A percentile compares a stretch with the other conserved stretches of the same genome.
These are phyloP conservation scores for Sechiopsis laciniata DNA, from an alignment of 306 rosid genomes.

Conservation along the genomic window DNA sequence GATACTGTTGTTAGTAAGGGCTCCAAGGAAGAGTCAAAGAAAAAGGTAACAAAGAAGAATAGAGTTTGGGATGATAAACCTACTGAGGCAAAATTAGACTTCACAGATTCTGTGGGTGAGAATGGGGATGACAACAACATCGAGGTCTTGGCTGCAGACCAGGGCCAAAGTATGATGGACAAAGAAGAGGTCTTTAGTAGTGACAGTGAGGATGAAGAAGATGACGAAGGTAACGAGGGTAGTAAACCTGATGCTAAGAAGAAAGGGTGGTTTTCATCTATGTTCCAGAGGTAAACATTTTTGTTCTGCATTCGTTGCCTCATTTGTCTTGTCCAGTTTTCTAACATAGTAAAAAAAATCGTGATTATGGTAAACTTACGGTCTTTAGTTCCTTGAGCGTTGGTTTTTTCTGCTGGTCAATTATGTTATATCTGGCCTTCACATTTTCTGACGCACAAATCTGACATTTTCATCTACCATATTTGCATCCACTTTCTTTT, in stretches of 20 bases:
- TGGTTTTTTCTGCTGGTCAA: neutral
- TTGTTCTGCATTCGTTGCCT: slow-evolving; percentile 18
- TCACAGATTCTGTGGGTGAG: slow-evolving; percentile 62
- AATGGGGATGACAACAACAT: slow-evolving; percentile 41
- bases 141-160: slow-evolving; percentile 72
- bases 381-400: neutral
- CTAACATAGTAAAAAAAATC: neutral
- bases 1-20: slow-evolving; percentile 53
- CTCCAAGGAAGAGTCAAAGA: slow-evolving; percentile 63
- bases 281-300: slow-evolving; percentile 76
- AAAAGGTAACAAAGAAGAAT: slow-evolving; percentile 69
- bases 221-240: slow-evolving; percentile 52
- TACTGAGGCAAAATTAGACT: slow-evolving; percentile 63
- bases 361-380: neutral
- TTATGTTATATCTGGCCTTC: neutral
- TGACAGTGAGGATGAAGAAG: slow-evolving; percentile 81
- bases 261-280: slow-evolving; percentile 96
- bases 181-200: slow-evolving; percentile 82
- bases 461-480: neutral
- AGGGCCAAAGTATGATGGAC: slow-evolving; percentile 98
- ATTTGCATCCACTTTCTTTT: neutral
- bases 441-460: neutral
- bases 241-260: slow-evolving; percentile 71
- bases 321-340: neutral
- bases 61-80: slow-evolving; percentile 85